Percentiles rank a stretch among this genome's conserved stretches.
Conservation (phyloP, 2,329 filamentous ascomycete species). For the Allantophomopsis cytisporea region DNA sequence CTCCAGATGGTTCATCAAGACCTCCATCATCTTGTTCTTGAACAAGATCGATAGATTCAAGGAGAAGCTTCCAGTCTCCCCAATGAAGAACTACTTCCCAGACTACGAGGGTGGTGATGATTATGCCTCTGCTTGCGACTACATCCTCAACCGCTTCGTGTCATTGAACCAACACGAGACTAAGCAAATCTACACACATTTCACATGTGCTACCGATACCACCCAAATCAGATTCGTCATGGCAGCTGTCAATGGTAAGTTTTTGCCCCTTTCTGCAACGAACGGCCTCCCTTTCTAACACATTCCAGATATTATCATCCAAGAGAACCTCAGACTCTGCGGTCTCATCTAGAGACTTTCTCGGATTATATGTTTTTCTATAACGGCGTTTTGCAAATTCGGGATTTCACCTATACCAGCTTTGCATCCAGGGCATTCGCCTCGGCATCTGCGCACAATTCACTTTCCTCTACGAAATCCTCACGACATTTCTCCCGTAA, state of each 20-base stretch:
- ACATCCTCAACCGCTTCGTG: conserved; percentile 97
- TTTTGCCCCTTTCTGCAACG: not conserved
- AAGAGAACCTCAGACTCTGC: conserved; percentile 95
- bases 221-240: conserved; percentile 99
- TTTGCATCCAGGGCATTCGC: not conserved
- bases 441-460: no score
- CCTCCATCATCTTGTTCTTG: conserved; percentile 76
- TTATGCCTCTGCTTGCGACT: conserved; percentile 92
- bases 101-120: conserved; percentile 93
- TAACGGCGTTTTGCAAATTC: conserved; percentile 1
- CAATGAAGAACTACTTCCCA: conserved; percentile 82
- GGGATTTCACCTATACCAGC: not conserved
- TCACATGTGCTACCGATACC: conserved; percentile 96
- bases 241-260: conserved; percentile 93
- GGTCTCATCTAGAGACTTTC: conserved; percentile 64
- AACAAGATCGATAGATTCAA: conserved; percentile 89
- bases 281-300: conserved; percentile 24
- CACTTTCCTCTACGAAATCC: no score
- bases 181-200: conserved; percentile 99
- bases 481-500: no score
- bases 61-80: conserved; percentile 68
- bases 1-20: conserved; percentile 82
- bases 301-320: conserved; percentile 87
- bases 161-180: conserved; percentile 98
- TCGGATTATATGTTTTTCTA: conserved; percentile 5